Evolutionary conservation across 2,329 filamentous ascomycete genomes (phyloP).

Genomic region (Exophiala xenobiotica): DNA sequence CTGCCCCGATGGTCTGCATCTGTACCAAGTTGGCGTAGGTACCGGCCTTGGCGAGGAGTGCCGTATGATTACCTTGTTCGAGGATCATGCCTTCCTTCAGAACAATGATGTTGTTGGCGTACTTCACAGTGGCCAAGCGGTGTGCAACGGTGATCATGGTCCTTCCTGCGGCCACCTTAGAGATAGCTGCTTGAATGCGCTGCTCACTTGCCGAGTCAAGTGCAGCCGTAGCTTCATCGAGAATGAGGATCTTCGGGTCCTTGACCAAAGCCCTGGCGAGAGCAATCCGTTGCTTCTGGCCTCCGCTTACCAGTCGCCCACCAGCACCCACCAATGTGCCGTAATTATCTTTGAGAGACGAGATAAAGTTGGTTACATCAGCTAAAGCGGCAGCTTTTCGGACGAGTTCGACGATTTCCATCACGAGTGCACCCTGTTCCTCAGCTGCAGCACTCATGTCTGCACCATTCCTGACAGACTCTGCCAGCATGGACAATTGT

Average conservation of each 20-base stretch:
- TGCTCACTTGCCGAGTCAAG: slow-evolving; percentile 56
- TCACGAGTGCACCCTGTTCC: slow-evolving; percentile 53
- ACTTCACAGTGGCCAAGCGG: slow-evolving; percentile 79
- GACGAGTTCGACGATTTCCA: slow-evolving; percentile 58
- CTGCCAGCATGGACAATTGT: slow-evolving; percentile 31
- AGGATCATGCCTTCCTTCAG: slow-evolving; percentile 78
- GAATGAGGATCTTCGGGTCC: slow-evolving; percentile 83
- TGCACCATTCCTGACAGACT: slow-evolving; percentile 42
- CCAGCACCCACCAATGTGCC: slow-evolving; percentile 93
- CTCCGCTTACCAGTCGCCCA: slow-evolving; percentile 86
- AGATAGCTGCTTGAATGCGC: slow-evolving; percentile 74
- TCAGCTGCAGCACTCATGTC: slow-evolving; percentile 38
- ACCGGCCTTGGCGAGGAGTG: slow-evolving; percentile 63
- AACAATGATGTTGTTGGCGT: slow-evolving; percentile 87
- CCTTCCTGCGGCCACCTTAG: slow-evolving; percentile 72
- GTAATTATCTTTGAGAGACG: slow-evolving; percentile 77
- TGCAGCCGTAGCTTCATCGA: slow-evolving; percentile 92
- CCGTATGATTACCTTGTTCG: slow-evolving; percentile 80
- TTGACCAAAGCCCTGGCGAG: slow-evolving; percentile 88
- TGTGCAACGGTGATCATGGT: slow-evolving; percentile 90
- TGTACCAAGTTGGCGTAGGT: slow-evolving; percentile 79
- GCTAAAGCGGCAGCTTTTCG: slow-evolving; percentile 81
- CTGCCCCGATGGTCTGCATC: slow-evolving; percentile 41
- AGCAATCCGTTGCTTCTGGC: slow-evolving; percentile 93
- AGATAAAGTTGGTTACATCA: slow-evolving; percentile 91